These are phyloP conservation scores for Macrotyloma uniflorum DNA, from an alignment of 306 rosid genomes.

Conservation along the genomic window DNA sequence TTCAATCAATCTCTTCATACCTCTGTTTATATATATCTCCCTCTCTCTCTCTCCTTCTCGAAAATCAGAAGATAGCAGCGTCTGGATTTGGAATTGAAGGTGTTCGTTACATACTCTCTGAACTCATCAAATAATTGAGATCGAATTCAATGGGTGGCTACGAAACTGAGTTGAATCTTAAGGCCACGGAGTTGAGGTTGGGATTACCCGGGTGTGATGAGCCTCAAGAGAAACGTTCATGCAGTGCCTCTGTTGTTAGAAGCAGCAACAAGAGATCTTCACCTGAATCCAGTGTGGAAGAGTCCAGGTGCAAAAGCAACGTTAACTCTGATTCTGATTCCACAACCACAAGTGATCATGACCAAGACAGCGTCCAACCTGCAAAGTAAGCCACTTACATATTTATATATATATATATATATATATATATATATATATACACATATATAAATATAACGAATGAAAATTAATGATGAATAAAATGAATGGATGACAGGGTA, in stretches of 20 bases:
- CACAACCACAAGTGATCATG: conserved; percentile 27
- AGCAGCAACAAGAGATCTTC: conserved; percentile 60
- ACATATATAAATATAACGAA: neutral
- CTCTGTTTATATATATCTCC: neutral
- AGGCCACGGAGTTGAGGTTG: conserved; percentile 67
- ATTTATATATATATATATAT: neutral
- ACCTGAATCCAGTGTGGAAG: conserved; percentile 41
- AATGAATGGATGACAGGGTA: conserved; percentile 46
- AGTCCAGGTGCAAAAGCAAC: conserved; percentile 34
- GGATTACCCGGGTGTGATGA: conserved; percentile 67
- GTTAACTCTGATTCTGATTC: conserved; percentile 23
- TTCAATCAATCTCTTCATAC: conserved; percentile 1
- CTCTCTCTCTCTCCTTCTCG: neutral
- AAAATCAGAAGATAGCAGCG: neutral
- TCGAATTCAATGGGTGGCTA: conserved; percentile 32
- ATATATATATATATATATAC: neutral
- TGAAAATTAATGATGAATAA: neutral
- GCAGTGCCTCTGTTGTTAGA: conserved; percentile 28
- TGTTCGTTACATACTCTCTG: neutral
- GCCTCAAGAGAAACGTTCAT: conserved; percentile 34
- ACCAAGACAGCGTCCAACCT: conserved; percentile 42
- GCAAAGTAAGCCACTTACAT: conserved; percentile 52
- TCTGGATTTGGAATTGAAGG: conserved; percentile 8
- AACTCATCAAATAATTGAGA: conserved; percentile 34
- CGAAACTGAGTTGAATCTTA: conserved; percentile 48